Conservation (phyloP, 1,284 basidiomycete genomes). For the Porogramme epimiltina region DNA sequence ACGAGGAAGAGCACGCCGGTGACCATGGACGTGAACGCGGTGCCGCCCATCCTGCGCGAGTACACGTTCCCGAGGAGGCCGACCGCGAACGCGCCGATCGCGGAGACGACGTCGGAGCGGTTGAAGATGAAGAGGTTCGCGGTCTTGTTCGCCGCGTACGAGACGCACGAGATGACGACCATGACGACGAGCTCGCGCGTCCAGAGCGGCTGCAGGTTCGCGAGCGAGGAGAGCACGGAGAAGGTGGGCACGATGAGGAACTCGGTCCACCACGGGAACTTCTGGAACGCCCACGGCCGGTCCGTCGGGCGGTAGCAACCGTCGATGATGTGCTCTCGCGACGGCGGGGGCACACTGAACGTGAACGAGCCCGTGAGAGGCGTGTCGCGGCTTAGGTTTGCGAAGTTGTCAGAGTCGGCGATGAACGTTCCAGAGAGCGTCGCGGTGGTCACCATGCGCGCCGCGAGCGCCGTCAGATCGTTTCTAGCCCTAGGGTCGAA, state of each 20-base stretch:
- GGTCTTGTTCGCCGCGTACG: conserved; percentile 77
- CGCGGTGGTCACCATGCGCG: conserved; percentile 48
- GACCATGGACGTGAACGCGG: conserved; percentile 89
- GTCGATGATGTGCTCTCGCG: conserved; percentile 48
- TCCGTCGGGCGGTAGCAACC: conserved; percentile 71
- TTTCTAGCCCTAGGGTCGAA: conserved; percentile 64
- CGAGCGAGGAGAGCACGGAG: conserved; percentile 71
- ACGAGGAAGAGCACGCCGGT: conserved; percentile 86
- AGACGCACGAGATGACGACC: conserved; percentile 82
- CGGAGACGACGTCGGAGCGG: conserved; percentile 80
- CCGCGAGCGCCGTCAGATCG: conserved; percentile 52
- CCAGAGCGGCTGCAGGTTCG: conserved; percentile 76
- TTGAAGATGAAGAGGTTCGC: conserved; percentile 87
- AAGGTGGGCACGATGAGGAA: conserved; percentile 85
- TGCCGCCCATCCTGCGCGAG: conserved; percentile 84
- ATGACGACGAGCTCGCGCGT: conserved; percentile 78
- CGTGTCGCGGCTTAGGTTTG: conserved; percentile 36
- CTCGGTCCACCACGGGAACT: conserved; percentile 76
- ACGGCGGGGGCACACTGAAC: conserved; percentile 60
- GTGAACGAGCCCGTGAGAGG: conserved; percentile 74
- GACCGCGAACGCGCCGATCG: conserved; percentile 86
- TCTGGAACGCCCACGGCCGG: conserved; percentile 79
- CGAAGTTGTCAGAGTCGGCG: conserved; percentile 58
- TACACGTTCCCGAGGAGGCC: conserved; percentile 83
- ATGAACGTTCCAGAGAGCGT: conserved; percentile 69